Evolutionary conservation across 2,329 filamentous ascomycete genomes (phyloP).

Genomic region (Pleoardoris graminearum): DNA sequence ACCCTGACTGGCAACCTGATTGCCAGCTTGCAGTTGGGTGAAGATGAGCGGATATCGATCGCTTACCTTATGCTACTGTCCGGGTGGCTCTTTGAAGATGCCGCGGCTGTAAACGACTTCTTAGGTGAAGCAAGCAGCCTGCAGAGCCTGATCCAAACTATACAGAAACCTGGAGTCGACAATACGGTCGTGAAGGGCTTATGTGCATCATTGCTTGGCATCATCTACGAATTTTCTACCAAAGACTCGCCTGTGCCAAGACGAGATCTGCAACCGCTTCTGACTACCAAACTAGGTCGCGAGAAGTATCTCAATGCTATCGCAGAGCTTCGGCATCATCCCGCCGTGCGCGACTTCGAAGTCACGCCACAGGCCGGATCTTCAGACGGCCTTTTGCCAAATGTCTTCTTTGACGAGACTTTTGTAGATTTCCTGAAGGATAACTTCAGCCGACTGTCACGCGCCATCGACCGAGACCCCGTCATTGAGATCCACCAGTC

Average conservation of each 20-base stretch:
- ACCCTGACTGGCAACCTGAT: slow-evolving; percentile 85
- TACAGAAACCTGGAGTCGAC: slow-evolving; percentile 56
- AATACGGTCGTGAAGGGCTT: slow-evolving; percentile 77
- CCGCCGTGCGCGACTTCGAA: slow-evolving; percentile 85
- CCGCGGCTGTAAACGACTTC: slow-evolving; percentile 90
- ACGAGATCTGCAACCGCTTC: slow-evolving; percentile 75
- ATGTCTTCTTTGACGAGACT: slow-evolving; percentile 80
- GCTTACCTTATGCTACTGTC: slow-evolving; percentile 89
- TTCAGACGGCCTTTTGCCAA: slow-evolving; percentile 62
- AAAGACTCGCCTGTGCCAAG: slow-evolving; percentile 92
- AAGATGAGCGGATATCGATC: slow-evolving; percentile 77
- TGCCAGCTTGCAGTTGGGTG: slow-evolving; percentile 71
- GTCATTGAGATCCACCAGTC: slow-evolving; percentile 83
- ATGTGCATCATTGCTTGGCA: slow-evolving; percentile 80
- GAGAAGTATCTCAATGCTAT: slow-evolving; percentile 87
- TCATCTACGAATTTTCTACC: slow-evolving; percentile 95
- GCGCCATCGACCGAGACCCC: slow-evolving; percentile 88
- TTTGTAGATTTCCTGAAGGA: slow-evolving; percentile 97
- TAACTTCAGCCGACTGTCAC: slow-evolving; percentile 82
- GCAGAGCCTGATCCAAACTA: slow-evolving; percentile 78
- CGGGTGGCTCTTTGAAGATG: slow-evolving; percentile 89
- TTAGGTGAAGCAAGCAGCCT: slow-evolving; percentile 89
- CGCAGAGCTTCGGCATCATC: slow-evolving; percentile 73
- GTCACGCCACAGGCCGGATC: slow-evolving; percentile 69
- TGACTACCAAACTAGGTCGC: slow-evolving; percentile 76